phyloP scores from a whole-genome alignment of 2,329 filamentous ascomycete genomes.

The Torrubiella hemipterigena region DNA sequence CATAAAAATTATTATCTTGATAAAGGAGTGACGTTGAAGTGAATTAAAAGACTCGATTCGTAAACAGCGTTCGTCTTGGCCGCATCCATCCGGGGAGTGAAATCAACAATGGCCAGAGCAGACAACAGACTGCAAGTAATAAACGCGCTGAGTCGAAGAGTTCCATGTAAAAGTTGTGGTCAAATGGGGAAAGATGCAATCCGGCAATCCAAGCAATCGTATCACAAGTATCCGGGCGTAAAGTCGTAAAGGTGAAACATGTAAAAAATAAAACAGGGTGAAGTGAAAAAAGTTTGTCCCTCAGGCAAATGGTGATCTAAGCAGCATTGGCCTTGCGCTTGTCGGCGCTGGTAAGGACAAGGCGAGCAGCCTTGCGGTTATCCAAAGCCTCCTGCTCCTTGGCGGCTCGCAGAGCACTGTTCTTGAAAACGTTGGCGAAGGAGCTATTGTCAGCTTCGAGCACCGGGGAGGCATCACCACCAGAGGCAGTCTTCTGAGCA shows the following conservation, averaged over 20 bases:
- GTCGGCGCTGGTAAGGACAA: constrained; percentile 79
- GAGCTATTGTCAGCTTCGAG: constrained; percentile 45
- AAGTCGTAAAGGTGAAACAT: constrained; percentile 22
- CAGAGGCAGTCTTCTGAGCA: constrained; percentile 53
- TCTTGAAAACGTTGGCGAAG: constrained; percentile 56
- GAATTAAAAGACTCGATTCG: constrained; percentile 21
- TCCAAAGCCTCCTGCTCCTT: constrained; percentile 42
- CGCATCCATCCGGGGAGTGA: neutral
- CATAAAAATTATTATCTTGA: no score
- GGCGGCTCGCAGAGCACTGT: constrained; percentile 36
- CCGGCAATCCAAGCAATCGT: constrained; percentile 23
- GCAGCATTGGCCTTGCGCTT: constrained; percentile 56
- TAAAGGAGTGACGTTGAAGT: constrained; percentile 27
- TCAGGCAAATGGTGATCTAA: constrained; percentile 13
- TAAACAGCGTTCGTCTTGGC: constrained; percentile 2
- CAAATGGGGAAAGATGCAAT: constrained; percentile 17
- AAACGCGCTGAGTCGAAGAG: constrained; percentile 2
- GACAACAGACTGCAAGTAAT: constrained; percentile 7
- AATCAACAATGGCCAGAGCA: constrained; percentile 3
- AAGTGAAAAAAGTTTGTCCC: constrained; percentile 9
- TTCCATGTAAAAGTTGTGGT: constrained; percentile 12
- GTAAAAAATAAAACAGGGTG: constrained; percentile 9
- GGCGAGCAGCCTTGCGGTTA: constrained; percentile 72
- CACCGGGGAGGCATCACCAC: constrained; percentile 45
- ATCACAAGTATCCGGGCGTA: constrained; percentile 22